Base-by-base conservation (phyloP, 208 protist species). In the Histomonas meleagridis region DNA sequence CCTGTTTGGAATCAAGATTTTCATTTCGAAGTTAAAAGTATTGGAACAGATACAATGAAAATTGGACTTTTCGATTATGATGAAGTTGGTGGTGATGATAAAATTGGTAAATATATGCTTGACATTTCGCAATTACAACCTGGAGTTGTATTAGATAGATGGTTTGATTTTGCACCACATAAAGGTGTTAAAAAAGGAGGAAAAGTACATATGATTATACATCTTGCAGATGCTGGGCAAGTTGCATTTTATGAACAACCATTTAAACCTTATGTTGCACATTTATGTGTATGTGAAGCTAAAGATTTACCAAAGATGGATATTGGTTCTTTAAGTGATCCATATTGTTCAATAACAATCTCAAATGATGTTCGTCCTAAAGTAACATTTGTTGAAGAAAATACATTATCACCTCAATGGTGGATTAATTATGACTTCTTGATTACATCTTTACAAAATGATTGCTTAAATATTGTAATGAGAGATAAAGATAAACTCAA, bases 281-380 rank as follows among this genome's bases (percentile, higher is more conserved):
- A 79, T 43, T 32, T 79, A 28, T 18, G 70, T 16, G 70, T 40
- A 18, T 49, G 46, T 49, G 70, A 79, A 79, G 70, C 70, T 28
- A 23, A 49, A 28, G 70, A 79, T 43, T 28, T 79, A 14, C 70
- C 70, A 79, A 79, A 79, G 40, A 79, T 79, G 70, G 70, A 79
- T 40, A 49, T 35, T 18, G 10, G 46, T 10, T 32, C 40, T 14
- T 21, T 18, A 14, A 1, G 1, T 43, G 70, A 79, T 51, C 5
- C n/a, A 23, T 79, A 79, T n/a, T n/a, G n/a, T n/a, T n/a, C n/a
- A n/a, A n/a, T n/a, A n/a, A n/a, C n/a, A n/a, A n/a, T n/a, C n/a
- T n/a, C n/a, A n/a, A n/a, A n/a, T n/a, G n/a, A n/a, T n/a, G n/a
- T n/a, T n/a, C n/a, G n/a, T n/a, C n/a, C n/a, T n/a, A n/a, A n/a